phyloP scores from a whole-genome alignment of 2,329 filamentous ascomycete genomes.

The Penicillium sp. region DNA sequence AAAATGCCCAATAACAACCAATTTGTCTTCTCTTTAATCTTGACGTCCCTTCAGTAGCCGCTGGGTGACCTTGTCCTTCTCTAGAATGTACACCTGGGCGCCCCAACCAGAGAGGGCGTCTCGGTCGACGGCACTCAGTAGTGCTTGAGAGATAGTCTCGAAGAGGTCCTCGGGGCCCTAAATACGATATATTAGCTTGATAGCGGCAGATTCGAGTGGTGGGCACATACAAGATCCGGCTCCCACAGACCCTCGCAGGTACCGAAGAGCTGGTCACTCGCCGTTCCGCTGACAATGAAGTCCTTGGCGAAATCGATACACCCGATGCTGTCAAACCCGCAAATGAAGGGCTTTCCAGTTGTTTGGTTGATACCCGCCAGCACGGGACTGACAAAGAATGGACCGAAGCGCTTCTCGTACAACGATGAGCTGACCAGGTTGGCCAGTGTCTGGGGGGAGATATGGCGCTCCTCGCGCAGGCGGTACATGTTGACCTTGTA shows the following conservation, averaged over 20 bases:
- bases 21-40: slow-evolving; percentile 64
- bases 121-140: slow-evolving; percentile 94
- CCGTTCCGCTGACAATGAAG: slow-evolving; percentile 97
- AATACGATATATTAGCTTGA: slow-evolving; percentile 28
- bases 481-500: slow-evolving; percentile 99
- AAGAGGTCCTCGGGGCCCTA: slow-evolving; percentile 92
- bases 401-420: slow-evolving; percentile 95
- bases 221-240: slow-evolving; percentile 79
- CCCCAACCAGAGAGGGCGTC: slow-evolving; percentile 98
- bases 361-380: slow-evolving; percentile 95
- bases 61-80: slow-evolving; percentile 99
- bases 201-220: not conserved
- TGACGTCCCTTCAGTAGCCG: slow-evolving; percentile 96
- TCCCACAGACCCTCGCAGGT: slow-evolving; percentile 99
- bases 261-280: slow-evolving; percentile 96
- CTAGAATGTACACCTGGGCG: slow-evolving; percentile 98
- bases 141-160: slow-evolving; percentile 95
- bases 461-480: slow-evolving; percentile 95
- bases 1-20: slow-evolving; percentile 36
- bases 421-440: slow-evolving; percentile 90
- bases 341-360: slow-evolving; percentile 94
- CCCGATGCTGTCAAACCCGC: slow-evolving; percentile 97
- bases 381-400: slow-evolving; percentile 94
- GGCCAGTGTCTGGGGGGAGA: slow-evolving; percentile 91
- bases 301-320: slow-evolving; percentile 99